Percentiles rank a stretch among this genome's conserved stretches.
Evolutionary conservation across 1,139 yeast genomes (phyloP).

Genomic region (Scheffersomyces illinoinensis): DNA sequence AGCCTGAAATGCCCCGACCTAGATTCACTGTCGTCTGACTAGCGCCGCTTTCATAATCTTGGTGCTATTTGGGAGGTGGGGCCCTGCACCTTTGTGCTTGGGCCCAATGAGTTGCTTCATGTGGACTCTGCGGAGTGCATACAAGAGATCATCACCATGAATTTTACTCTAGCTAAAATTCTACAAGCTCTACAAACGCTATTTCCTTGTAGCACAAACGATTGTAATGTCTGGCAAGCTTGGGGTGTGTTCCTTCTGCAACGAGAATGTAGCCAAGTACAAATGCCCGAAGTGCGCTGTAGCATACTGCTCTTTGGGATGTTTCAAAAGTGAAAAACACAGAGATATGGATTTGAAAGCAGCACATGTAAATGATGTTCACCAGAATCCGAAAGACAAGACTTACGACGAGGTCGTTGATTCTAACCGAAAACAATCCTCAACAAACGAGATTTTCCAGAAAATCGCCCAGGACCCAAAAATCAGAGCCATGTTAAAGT

Average conservation of each 20-base stretch:
- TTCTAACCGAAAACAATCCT: slow-evolving; percentile 1
- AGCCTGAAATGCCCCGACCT: not conserved
- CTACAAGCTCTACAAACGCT: not conserved
- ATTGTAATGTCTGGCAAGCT: not conserved
- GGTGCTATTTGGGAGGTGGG: too few species aligned
- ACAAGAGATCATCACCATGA: not conserved
- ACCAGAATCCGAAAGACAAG: not conserved
- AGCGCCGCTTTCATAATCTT: too few species aligned
- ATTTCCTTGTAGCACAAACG: not conserved
- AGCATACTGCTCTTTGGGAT: slow-evolving; percentile 53
- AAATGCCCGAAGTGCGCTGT: slow-evolving; percentile 60
- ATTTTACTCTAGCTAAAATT: not conserved
- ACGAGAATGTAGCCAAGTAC: slow-evolving; percentile 44
- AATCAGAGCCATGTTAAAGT: slow-evolving; percentile 43
- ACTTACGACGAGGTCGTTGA: not conserved
- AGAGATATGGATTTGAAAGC: slow-evolving; percentile 18
- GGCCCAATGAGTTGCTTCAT: not conserved
- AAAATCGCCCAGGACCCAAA: slow-evolving; percentile 33
- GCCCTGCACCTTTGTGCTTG: too few species aligned
- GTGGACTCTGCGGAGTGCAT: not conserved
- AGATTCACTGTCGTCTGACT: not conserved
- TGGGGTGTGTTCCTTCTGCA: slow-evolving; percentile 47
- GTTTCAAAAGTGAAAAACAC: slow-evolving; percentile 57
- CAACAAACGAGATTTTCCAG: not conserved
- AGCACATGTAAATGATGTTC: not conserved